phyloP scores from a whole-genome alignment of 257 asterid genomes.

The Gardenia jasminoides region DNA sequence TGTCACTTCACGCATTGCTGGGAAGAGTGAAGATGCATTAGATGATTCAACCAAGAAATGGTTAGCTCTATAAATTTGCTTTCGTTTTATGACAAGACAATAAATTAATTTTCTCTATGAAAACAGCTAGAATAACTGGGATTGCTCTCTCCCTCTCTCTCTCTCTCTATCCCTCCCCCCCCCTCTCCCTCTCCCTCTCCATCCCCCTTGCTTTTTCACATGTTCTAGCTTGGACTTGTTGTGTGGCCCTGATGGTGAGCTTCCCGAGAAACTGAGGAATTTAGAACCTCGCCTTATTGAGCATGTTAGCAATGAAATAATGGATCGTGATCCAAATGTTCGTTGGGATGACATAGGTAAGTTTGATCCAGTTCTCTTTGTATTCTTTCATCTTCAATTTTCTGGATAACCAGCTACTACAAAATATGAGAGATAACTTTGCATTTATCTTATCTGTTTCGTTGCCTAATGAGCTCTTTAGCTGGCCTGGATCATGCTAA shows the following conservation, averaged over 20 bases:
- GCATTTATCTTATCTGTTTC: conserved; percentile 17
- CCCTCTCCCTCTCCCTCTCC: no score
- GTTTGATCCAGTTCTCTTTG: conserved; percentile 12
- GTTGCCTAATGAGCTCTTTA: conserved; percentile 19
- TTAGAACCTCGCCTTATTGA: conserved; percentile 93
- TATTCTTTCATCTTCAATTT: not conserved
- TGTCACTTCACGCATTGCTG: conserved; percentile 60
- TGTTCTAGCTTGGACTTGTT: conserved; percentile 76
- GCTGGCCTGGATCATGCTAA: conserved; percentile 99
- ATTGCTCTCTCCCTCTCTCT: not conserved
- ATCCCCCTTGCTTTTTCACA: not conserved
- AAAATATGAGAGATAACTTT: not conserved
- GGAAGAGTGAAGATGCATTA: conserved; percentile 78
- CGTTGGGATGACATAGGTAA: conserved; percentile 96
- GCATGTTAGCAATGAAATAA: conserved; percentile 97
- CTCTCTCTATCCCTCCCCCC: not conserved
- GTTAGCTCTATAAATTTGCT: conserved; percentile 30
- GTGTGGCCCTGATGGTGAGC: conserved; percentile 96
- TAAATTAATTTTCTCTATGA: not conserved
- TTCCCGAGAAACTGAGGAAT: conserved; percentile 94
- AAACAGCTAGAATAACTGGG: not conserved
- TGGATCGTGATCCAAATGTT: conserved; percentile 97
- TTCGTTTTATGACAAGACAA: not conserved
- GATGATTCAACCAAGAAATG: conserved; percentile 91
- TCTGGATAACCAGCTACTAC: not conserved